Base-by-base conservation (phyloP, 352 stramenopile species). In the Phytophthora pseudosyringae region DNA sequence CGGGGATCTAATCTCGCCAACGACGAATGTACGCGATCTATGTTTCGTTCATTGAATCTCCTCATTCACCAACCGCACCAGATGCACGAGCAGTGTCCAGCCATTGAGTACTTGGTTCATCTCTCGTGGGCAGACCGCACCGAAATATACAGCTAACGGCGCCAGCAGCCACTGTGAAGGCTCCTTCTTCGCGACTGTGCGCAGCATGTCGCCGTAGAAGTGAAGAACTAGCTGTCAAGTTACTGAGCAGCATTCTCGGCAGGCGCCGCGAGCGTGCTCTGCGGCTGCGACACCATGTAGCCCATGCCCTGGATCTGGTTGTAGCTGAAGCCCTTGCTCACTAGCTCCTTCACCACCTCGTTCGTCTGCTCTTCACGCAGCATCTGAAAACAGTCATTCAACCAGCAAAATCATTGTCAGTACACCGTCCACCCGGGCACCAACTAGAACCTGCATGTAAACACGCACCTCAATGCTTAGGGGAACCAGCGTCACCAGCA, bases 261-360 rank as follows among this genome's bases (percentile, higher is more conserved):
- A 21, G 73, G 61, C 25, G 59, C 67, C 9, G 80, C 43, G 25
- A 91, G 76, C 47, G 81, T 93, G 69, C 80, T 94, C 62, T 91
- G 71, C 45, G 71, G 81, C 59, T 82, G 78, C 50, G 80, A 68
- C 40, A 92, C 75, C 53, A 82, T 77, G 79, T 93, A 95, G 55
- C 87, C 87, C 87, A 95, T 95, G 61, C 73, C 72, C 50, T 92
- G 83, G 56, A 95, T 90, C 68, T 95, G 87, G 69, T 87, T 81
- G 61, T 92, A 88, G 49, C 69, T 89, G 67, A 93, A 95, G 13
- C 87, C 87, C 74, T 93, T 93, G 70, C 74, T 76, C 43, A 92
- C 55, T 40, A 93, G 67, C 57, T 93, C 85, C 75, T 92, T 93
- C 39, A 91, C 85, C 39, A 91, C 79, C 59, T 93, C 85, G 56